Base-by-base conservation (phyloP, 2,329 filamentous ascomycete species). In the Botryotinia calthae region DNA sequence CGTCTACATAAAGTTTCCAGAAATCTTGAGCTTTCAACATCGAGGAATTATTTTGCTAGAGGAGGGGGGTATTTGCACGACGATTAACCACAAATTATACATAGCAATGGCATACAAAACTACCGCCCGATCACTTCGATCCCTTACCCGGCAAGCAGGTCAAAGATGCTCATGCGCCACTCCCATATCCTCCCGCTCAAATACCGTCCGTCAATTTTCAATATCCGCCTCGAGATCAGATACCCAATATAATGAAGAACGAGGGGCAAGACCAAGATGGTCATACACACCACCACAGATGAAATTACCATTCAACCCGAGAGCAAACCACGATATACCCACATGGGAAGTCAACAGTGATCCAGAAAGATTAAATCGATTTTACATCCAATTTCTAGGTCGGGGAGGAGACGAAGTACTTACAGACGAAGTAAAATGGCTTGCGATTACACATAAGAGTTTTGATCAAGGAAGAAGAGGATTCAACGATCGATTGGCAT, bases 371-470 rank as follows among this genome's bases (percentile, higher is more conserved):
- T 85, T 99, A 72, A 92, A 98, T 81, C 85, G 88, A 66, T 92
- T 94, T 82, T 97, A 98, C 82, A 86, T 88, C 76, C 86, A 86
- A 70, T 87, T 98, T 77, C 84, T 98, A 72, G 95, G 95, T 9
- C 85, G 85, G 64, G 89, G 87, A 63, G 93, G 93, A 73, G 88
- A 92, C 77, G 88, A 87, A 78, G 82, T 96, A 81, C 86, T 99
- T 73, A 90, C 92, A 2, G 95, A 98, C 25, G 95, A 99, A 84
- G 86, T 96, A 75, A 98, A 98, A 84, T 99, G 96, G 96, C 85
- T 98, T 79, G 95, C 95, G 44, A 89, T 99, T 72, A 99, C 96
- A 76, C 96, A 98, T 83, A 98, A 98, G 88, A 98, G 94, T 83
- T 98, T 97, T 80, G 95, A 99, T 81, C 94, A 98, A 81, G 96